A percentile compares a stretch with the other conserved stretches of the same genome.
phyloP scores from a whole-genome alignment of 202 grass and related monocot genomes.

The Setaria viridis region DNA sequence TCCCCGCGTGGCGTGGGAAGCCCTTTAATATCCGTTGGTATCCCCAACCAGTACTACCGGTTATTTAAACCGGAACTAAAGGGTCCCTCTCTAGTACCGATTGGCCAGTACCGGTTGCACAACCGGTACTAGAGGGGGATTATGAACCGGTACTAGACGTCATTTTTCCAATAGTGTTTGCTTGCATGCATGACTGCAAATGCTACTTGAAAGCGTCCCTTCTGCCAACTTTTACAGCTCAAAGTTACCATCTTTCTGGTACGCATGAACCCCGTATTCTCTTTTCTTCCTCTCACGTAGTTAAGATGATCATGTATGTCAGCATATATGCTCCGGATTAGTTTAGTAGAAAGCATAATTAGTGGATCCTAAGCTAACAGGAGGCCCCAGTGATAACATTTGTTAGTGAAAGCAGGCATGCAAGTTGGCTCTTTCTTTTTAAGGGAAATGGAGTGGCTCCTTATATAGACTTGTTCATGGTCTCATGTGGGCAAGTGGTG shows the following conservation, averaged over 20 bases:
- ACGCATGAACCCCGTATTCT: background rate
- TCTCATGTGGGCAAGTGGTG: conserved; percentile 40
- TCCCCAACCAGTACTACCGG: too few species aligned
- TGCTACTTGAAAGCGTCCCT: conserved; percentile 21
- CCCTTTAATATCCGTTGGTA: too few species aligned
- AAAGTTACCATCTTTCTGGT: conserved; percentile 46
- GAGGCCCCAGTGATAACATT: conserved; percentile 52
- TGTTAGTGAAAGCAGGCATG: conserved; percentile 46
- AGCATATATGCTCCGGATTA: conserved; percentile 52
- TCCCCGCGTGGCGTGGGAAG: too few species aligned
- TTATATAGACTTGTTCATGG: conserved; percentile 39
- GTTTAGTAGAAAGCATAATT: conserved; percentile 47
- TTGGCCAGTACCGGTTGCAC: too few species aligned
- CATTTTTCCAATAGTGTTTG: background rate
- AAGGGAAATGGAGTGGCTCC: conserved; percentile 16
- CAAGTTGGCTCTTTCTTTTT: conserved; percentile 48
- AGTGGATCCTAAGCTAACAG: conserved; percentile 56
- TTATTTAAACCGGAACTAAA: too few species aligned
- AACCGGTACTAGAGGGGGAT: too few species aligned
- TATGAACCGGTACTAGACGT: too few species aligned
- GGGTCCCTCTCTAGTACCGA: too few species aligned
- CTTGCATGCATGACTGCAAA: conserved; percentile 15
- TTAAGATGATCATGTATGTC: conserved; percentile 24
- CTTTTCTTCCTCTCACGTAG: conserved; percentile 14
- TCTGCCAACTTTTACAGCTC: conserved; percentile 31